Evolutionary conservation across 345 rosid species (phyloP).

Genomic region (Brassica napus): DNA sequence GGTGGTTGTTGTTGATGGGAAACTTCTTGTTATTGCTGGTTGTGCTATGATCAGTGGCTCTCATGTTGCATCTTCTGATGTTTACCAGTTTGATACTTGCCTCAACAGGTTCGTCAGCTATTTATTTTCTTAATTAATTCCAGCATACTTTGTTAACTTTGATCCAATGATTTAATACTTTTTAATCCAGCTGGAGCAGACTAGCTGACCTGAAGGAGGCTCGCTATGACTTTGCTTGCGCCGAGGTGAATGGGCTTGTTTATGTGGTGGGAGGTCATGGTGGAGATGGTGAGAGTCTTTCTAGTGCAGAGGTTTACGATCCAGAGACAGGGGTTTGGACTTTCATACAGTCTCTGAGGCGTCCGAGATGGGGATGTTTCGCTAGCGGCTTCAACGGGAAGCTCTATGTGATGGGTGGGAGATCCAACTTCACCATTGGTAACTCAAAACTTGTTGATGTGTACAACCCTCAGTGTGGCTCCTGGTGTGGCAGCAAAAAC

Average conservation of each 20-base stretch:
- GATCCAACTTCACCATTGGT: conserved; percentile 92
- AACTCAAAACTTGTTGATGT: conserved; percentile 75
- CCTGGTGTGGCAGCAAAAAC: conserved; percentile 80
- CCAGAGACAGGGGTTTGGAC: conserved; percentile 66
- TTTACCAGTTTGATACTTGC: conserved; percentile 69
- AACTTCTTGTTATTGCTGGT: conserved; percentile 81
- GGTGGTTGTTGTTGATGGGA: conserved; percentile 68
- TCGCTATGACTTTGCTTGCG: conserved; percentile 88
- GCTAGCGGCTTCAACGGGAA: conserved; percentile 77
- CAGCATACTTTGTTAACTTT: background rate
- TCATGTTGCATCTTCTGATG: conserved; percentile 58
- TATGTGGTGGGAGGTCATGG: conserved; percentile 88
- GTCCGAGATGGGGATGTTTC: conserved; percentile 88
- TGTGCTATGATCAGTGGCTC: conserved; percentile 53
- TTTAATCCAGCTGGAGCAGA: conserved; percentile 69
- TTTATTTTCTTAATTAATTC: conserved; percentile 21
- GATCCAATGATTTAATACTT: background rate
- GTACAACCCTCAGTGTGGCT: conserved; percentile 60
- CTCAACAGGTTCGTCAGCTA: conserved; percentile 65
- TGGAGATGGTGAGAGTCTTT: conserved; percentile 64
- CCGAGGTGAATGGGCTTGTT: conserved; percentile 77
- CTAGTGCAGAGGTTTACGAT: conserved; percentile 75
- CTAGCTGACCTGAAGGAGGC: conserved; percentile 68
- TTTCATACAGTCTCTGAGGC: conserved; percentile 65
- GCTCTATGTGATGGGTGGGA: conserved; percentile 91